Conservation (phyloP, 768 basidiomycete species). For the Hirschioporus abietinus region DNA sequence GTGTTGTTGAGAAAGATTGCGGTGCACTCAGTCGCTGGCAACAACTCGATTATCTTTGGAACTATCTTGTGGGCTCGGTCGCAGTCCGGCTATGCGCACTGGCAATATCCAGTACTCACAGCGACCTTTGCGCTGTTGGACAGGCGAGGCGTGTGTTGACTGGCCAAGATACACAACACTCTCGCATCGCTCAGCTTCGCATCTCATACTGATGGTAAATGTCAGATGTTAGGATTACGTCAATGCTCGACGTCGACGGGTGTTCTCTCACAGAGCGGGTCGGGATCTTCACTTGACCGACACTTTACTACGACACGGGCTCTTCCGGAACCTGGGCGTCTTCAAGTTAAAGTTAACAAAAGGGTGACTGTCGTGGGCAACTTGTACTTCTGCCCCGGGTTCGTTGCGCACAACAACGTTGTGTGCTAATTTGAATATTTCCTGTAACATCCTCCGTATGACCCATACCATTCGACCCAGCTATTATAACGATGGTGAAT, state of each 20-base stretch:
- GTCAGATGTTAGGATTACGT: neutral
- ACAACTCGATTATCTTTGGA: neutral
- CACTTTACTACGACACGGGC: neutral
- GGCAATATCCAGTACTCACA: neutral
- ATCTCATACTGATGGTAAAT: neutral
- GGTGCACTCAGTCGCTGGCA: neutral
- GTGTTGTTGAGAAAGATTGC: neutral
- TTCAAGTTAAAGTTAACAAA: neutral
- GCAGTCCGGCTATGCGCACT: constrained; percentile 1
- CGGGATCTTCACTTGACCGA: neutral
- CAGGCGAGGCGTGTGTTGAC: neutral
- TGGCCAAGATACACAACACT: neutral
- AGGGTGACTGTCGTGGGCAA: neutral
- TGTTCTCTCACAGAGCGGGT: neutral
- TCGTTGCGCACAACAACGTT: neutral
- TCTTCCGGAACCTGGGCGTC: neutral
- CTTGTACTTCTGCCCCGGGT: neutral
- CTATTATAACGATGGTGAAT: neutral
- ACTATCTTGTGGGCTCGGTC: neutral
- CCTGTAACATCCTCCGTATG: neutral
- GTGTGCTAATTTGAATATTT: neutral
- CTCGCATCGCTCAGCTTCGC: neutral
- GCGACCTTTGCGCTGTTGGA: neutral
- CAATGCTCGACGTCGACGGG: neutral
- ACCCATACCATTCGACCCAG: neutral